Percentiles rank a stretch among this genome's conserved stretches.
Evolutionary conservation across 2,329 filamentous ascomycete species (phyloP).

Genomic region (Colletotrichum camelliae): DNA sequence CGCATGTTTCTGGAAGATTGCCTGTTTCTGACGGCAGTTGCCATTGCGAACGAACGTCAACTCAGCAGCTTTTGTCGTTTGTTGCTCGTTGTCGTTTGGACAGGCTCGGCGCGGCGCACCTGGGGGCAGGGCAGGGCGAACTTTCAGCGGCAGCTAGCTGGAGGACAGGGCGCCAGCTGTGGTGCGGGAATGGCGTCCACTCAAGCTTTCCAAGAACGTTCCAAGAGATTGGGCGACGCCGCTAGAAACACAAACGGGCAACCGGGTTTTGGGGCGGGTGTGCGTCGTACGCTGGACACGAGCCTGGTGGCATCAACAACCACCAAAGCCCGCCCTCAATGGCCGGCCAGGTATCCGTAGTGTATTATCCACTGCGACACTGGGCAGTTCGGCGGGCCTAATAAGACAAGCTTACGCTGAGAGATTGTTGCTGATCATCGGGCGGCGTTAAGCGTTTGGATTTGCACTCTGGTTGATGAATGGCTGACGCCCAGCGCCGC

Average conservation of each 20-base stretch:
- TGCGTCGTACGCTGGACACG: not conserved
- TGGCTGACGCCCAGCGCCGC: not conserved
- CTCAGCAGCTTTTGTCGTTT: not conserved
- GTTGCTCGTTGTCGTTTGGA: not conserved
- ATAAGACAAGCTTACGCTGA: not conserved
- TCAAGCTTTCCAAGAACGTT: slow-evolving; percentile 24
- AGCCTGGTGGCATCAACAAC: not conserved
- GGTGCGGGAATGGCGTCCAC: slow-evolving; percentile 21
- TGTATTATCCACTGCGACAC: not conserved
- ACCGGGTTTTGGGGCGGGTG: not conserved
- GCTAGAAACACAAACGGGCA: slow-evolving; percentile 15
- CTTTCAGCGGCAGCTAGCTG: slow-evolving; percentile 8
- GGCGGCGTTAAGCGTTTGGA: not conserved
- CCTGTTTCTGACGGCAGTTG: not conserved
- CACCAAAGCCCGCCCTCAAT: not conserved
- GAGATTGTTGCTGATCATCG: not conserved
- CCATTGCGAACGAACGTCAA: not conserved
- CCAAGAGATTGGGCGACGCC: slow-evolving; percentile 23
- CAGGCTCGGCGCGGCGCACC: not conserved
- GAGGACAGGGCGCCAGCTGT: slow-evolving; percentile 12
- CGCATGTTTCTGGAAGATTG: slow-evolving; percentile 12
- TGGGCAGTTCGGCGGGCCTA: not conserved
- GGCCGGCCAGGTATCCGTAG: not conserved
- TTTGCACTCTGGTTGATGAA: not conserved
- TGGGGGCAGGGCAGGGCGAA: not conserved